Evolutionary conservation across 805 yeast genomes (phyloP).

Genomic region (Ogataea angusta): DNA sequence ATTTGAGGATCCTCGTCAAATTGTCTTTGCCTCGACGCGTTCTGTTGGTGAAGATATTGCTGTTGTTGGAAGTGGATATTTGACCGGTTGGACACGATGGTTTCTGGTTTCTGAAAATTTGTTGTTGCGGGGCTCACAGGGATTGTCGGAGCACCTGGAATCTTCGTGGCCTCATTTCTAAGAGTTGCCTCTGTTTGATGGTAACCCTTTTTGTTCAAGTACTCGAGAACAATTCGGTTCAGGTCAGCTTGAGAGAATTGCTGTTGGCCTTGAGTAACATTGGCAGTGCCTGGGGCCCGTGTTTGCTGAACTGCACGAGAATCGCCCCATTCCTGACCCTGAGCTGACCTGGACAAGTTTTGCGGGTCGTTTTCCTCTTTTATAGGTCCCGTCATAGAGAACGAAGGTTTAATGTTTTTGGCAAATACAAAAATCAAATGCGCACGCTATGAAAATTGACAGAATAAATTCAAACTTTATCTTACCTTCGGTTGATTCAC

Average conservation of each 20-base stretch:
- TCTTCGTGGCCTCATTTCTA: slow-evolving; percentile 76
- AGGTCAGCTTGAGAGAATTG: slow-evolving; percentile 78
- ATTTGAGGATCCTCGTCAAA: slow-evolving; percentile 60
- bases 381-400: slow-evolving; percentile 15
- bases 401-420: slow-evolving; percentile 5
- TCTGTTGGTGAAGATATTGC: slow-evolving; percentile 26
- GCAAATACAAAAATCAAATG: not conserved
- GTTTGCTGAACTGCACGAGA: slow-evolving; percentile 9
- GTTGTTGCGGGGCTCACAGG: slow-evolving; percentile 48
- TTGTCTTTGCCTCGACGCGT: slow-evolving; percentile 33
- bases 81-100: slow-evolving; percentile 35
- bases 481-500: not conserved
- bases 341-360: slow-evolving; percentile 6
- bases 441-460: slow-evolving; percentile 2
- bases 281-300: slow-evolving; percentile 8
- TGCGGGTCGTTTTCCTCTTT: slow-evolving; percentile 18
- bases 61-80: slow-evolving; percentile 33
- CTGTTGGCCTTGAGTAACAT: slow-evolving; percentile 12
- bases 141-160: slow-evolving; percentile 47
- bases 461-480: not conserved
- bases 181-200: slow-evolving; percentile 92
- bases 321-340: slow-evolving; percentile 8
- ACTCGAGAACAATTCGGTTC: slow-evolving; percentile 88
- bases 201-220: slow-evolving; percentile 89
- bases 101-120: slow-evolving; percentile 28